phyloP scores from a whole-genome alignment of 2,329 filamentous ascomycete genomes.

The Biscogniauxia mediterranea region DNA sequence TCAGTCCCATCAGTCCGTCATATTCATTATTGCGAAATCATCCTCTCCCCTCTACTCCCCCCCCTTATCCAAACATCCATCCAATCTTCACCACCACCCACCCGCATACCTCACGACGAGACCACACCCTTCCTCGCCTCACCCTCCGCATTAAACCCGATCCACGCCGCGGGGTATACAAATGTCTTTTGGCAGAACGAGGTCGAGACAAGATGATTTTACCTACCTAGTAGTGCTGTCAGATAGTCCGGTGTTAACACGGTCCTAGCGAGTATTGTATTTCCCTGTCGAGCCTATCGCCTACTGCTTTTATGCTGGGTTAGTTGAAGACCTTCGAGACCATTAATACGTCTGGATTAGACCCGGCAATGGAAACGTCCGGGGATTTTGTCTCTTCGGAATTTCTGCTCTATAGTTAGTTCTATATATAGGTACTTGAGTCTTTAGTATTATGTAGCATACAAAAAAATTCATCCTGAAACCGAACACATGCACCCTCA shows the following conservation, averaged over 20 bases:
- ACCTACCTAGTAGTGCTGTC: background rate
- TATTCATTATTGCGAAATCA: no score
- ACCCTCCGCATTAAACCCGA: constrained; percentile 14
- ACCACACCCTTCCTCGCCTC: background rate
- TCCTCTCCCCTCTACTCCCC: background rate
- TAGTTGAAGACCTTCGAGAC: no score
- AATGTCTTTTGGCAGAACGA: constrained; percentile 12
- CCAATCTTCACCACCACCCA: background rate
- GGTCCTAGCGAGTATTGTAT: background rate
- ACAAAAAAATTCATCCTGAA: no score
- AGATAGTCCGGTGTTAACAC: background rate
- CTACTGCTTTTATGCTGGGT: background rate
- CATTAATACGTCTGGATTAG: no score
- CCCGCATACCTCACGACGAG: background rate
- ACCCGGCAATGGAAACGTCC: no score
- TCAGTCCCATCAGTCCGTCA: no score
- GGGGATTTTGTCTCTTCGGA: no score
- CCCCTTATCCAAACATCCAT: background rate
- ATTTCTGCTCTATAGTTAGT: no score
- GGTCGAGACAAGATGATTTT: background rate
- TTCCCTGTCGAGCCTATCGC: background rate
- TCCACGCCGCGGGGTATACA: constrained; percentile 25
- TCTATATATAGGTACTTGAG: no score
- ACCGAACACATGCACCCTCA: no score
- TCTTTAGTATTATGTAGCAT: no score